Percentiles rank a stretch among this genome's conserved stretches.
Conservation (phyloP, 2,329 filamentous ascomycete species). For the Alternaria infectoria region DNA sequence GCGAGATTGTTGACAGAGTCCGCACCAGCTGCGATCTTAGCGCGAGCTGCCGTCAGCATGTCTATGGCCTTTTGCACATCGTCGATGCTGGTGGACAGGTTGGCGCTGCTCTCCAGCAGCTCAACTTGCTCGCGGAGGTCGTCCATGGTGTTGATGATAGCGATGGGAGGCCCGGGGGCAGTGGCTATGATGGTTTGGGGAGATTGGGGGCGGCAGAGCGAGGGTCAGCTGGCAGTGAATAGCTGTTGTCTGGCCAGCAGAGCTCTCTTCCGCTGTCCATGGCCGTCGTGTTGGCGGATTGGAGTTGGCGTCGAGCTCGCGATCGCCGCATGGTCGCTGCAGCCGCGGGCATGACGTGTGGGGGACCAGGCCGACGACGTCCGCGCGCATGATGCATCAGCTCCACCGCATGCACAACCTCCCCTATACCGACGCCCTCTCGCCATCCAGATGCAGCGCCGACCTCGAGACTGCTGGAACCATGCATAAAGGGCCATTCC, state of each 20-base stretch:
- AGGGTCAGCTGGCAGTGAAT: background rate
- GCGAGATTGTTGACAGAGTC: background rate
- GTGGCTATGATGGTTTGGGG: constrained; percentile 10
- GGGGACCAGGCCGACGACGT: constrained; percentile 10
- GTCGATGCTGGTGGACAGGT: constrained; percentile 72
- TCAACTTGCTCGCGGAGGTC: constrained; percentile 75
- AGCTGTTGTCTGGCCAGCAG: constrained; percentile 27
- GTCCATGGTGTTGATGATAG: constrained; percentile 58
- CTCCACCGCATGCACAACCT: background rate
- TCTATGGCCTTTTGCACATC: constrained; percentile 87
- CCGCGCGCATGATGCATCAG: background rate
- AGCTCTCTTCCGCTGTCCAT: constrained; percentile 28
- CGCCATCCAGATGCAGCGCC: constrained; percentile 10
- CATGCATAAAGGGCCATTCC: constrained; percentile 26
- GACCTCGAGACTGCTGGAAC: constrained; percentile 11
- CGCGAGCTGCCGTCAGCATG: constrained; percentile 73
- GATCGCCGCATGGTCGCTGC: constrained; percentile 14
- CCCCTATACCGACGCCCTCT: background rate
- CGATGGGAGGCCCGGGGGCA: background rate
- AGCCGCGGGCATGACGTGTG: constrained; percentile 32
- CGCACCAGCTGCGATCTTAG: constrained; percentile 70
- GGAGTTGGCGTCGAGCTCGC: constrained; percentile 16
- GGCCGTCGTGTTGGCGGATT: constrained; percentile 22
- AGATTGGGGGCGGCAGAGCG: background rate
- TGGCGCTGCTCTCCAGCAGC: constrained; percentile 71